Base-by-base conservation (phyloP, 2,329 filamentous ascomycete genomes). In the Sporothrix variecibatus region DNA sequence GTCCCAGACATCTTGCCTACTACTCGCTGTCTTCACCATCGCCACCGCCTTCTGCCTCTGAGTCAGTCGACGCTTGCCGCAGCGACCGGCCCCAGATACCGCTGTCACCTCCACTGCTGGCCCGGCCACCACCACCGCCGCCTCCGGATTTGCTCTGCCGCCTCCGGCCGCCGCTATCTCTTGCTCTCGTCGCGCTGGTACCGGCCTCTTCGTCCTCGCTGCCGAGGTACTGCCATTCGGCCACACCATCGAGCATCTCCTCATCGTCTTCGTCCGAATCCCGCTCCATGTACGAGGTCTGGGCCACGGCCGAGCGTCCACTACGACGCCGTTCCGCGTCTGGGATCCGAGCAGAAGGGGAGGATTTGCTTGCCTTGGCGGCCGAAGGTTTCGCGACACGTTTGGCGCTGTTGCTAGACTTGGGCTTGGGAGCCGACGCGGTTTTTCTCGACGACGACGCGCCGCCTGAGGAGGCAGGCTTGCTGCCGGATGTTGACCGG, bases 221-320 rank as follows among this genome's bases (percentile, higher is more conserved):
- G 2, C 81, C 79, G 2, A 82, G 77, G 67, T 90, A 90, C 31
- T 87, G 83, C 88, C 88, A 90, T 78, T 88, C 82, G 0, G 88
- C 87, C 5, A 90, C 88, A 1, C 88, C 88, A 65, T 88, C 85
- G 31, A 89, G 81, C 88, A 90, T 90, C 79, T 90, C 88, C 76
- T 88, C 85, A 75, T 90, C 88, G 74, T 90, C 88, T 68, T 88
- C 87, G 12, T 85, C 85, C 12, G 87, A 87, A 73, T 89, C 87
- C 43, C 88, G 85, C 79, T 90, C 88, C 28, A 85, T 84, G 76
- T 90, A 90, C 49, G 87, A 86, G 20, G 82, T 80, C 74, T 80
- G 83, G 69, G 81, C 84, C 76, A 82, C 83, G 5, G 85, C 80
- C 68, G 76, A 70, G 26, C 88, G 86, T n/a, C 87, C 85, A 77